Evolutionary conservation across 2,329 filamentous ascomycete genomes (phyloP).

Genomic region (Cladorrhinum sp.): DNA sequence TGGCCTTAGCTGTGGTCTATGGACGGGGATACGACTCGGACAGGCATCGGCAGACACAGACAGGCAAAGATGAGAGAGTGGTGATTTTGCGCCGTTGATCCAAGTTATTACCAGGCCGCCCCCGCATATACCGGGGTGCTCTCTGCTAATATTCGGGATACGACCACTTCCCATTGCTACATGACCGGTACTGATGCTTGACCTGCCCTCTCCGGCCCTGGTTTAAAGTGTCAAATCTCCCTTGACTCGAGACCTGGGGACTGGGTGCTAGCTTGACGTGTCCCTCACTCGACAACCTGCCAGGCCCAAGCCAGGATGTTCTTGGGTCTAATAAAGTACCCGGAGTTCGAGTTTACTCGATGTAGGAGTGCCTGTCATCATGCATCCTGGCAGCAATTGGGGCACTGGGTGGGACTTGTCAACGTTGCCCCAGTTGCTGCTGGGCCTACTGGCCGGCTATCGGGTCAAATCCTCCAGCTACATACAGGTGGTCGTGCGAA

Average conservation of each 20-base stretch:
- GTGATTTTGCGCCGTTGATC: slow-evolving; percentile 9
- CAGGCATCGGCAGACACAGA: slow-evolving; percentile 10
- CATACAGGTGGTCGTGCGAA: slow-evolving; percentile 10
- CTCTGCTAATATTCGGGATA: slow-evolving; percentile 18
- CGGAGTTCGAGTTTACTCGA: slow-evolving; percentile 11
- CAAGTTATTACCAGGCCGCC: slow-evolving; percentile 6
- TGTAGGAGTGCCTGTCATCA: slow-evolving; percentile 11
- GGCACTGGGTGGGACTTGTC: slow-evolving; percentile 11
- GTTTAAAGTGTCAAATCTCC: slow-evolving; percentile 18
- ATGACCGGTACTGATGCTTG: slow-evolving; percentile 15
- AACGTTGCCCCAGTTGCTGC: slow-evolving; percentile 7
- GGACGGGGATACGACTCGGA: slow-evolving; percentile 13
- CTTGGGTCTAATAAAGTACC: slow-evolving; percentile 24
- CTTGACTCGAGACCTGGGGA: slow-evolving; percentile 23
- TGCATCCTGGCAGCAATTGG: slow-evolving; percentile 10
- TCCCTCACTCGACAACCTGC: slow-evolving; percentile 16
- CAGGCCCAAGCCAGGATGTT: slow-evolving; percentile 16
- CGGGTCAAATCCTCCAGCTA: slow-evolving; percentile 9
- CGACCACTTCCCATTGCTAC: slow-evolving; percentile 12
- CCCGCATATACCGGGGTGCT: slow-evolving; percentile 15
- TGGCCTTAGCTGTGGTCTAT: slow-evolving; percentile 2
- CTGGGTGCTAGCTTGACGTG: slow-evolving; percentile 20
- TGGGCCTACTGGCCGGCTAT: slow-evolving; percentile 8
- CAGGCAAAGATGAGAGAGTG: background rate
- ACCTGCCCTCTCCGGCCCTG: slow-evolving; percentile 21